Base-by-base conservation (phyloP, 139 green algal species). In the Tetradesmus lagerheimii region DNA sequence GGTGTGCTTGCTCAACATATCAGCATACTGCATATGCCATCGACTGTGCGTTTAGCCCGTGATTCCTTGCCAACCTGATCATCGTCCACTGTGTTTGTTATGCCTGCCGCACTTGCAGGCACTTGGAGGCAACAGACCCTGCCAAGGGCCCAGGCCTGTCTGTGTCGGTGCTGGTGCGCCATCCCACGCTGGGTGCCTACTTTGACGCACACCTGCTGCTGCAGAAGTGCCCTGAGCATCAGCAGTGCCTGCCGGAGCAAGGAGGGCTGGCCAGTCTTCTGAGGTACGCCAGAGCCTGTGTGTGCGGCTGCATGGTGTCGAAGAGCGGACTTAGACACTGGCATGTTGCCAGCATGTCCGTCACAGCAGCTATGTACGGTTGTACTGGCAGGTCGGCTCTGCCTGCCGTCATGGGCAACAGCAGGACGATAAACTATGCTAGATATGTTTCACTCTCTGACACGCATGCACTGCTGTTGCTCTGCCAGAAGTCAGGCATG, bases 121-220 rank as follows among this genome's bases (percentile, higher is more conserved):
- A 66, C 38, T 81, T 97, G 18, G 83, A 86, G 23, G 90, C 95
- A 3, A 78, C 90, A 16, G 31, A 67, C 31, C 95, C 91, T 0
- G 29, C 76, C 34, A 93, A 93, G 0, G 86, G 82, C 1, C 77
- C 94, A 23, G 41, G 41, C 0, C 83, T 97, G 34, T 47, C 45
- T 31, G 83, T 98, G 15, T 93, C 91, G 4, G 94, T 98, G 47
- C 79, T 76, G 4, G 92, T 85, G 4, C 38, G 1, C 14, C 95
- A 98, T 83, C 96, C 96, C 8, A 53, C 94, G 38, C 66, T 92
- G 8, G 96, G 96, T 15, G 31, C 88, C 67, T 98, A 93, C 91
- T 98, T 98, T 88, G 47, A 90, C 12, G 96, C 96, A 8, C 77
- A 75, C 6, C 92, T 98, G 75, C 50, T 83, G 31, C 86, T 53